Evolutionary conservation across 2,329 filamentous ascomycete species (phyloP).

Genomic region (Aspergillus calidoustus): DNA sequence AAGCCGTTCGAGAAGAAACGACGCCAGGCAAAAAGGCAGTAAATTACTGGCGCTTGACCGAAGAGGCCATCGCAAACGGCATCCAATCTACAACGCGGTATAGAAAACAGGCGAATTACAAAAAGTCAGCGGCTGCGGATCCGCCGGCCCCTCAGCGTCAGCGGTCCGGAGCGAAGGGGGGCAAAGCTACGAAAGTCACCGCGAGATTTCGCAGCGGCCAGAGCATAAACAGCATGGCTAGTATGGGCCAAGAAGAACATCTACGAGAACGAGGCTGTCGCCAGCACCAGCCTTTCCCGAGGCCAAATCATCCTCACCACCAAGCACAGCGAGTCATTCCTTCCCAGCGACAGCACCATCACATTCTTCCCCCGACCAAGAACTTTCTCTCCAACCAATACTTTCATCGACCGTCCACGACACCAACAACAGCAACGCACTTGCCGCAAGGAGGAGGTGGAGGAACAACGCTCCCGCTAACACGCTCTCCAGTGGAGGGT

Average conservation of each 20-base stretch:
- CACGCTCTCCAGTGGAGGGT: constrained; percentile 22
- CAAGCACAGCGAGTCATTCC: constrained; percentile 19
- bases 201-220: constrained; percentile 35
- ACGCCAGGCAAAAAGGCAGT: constrained; percentile 58
- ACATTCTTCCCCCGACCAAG: constrained; percentile 9
- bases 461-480: constrained; percentile 14
- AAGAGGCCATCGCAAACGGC: constrained; percentile 67
- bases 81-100: constrained; percentile 87
- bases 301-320: background rate
- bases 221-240: constrained; percentile 8
- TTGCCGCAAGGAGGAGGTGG: constrained; percentile 15
- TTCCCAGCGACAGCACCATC: constrained; percentile 19
- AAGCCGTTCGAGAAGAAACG: constrained; percentile 60
- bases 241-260: constrained; percentile 29
- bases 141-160: constrained; percentile 45
- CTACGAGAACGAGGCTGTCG: constrained; percentile 17
- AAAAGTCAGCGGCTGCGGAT: constrained; percentile 44
- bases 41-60: constrained; percentile 78
- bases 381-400: constrained; percentile 21
- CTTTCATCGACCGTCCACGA: constrained; percentile 14
- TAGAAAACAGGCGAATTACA: constrained; percentile 56
- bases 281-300: background rate
- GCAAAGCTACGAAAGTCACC: constrained; percentile 43
- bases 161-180: constrained; percentile 47
- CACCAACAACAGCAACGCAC: constrained; percentile 7